These are phyloP conservation scores for Brassica nigra DNA, from an alignment of 345 rosid genomes.

Conservation along the genomic window DNA sequence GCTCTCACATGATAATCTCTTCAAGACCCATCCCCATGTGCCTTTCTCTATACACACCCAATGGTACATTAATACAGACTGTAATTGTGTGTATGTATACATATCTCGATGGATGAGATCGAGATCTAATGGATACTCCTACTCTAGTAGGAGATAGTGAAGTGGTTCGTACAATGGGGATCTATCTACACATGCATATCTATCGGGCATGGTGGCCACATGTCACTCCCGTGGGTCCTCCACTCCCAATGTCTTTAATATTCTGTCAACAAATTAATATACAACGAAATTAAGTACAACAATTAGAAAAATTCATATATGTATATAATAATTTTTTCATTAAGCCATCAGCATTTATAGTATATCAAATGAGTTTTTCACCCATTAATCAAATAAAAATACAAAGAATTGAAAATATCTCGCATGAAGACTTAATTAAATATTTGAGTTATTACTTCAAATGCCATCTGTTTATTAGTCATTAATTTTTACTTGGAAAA, in stretches of 20 bases:
- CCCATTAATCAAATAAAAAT: too few species aligned
- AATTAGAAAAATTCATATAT: neutral
- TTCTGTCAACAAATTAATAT: neutral
- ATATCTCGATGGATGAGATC: constrained; percentile 11
- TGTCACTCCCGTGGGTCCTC: constrained; percentile 14
- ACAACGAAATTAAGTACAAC: neutral
- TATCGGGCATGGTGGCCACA: constrained; percentile 33
- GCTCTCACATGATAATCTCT: constrained; percentile 36
- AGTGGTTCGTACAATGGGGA: constrained; percentile 29
- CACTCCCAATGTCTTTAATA: neutral
- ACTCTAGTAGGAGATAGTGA: constrained; percentile 1
- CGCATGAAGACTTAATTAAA: too few species aligned
- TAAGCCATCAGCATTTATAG: too few species aligned
- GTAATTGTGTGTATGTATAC: neutral
- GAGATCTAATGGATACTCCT: constrained; percentile 9
- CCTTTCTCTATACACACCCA: neutral
- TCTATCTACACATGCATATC: constrained; percentile 37
- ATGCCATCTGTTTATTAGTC: too few species aligned
- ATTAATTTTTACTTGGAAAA: too few species aligned
- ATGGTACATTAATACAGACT: neutral
- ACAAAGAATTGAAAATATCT: too few species aligned
- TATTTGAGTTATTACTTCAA: too few species aligned
- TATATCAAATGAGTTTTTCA: too few species aligned
- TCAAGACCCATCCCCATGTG: constrained; percentile 33
- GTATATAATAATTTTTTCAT: too few species aligned